A percentile compares a stretch with the other conserved stretches of the same genome.
These are phyloP conservation scores for Dendrobium chrysotoxum DNA, from an alignment of 106 monocot genomes.

Conservation along the genomic window DNA sequence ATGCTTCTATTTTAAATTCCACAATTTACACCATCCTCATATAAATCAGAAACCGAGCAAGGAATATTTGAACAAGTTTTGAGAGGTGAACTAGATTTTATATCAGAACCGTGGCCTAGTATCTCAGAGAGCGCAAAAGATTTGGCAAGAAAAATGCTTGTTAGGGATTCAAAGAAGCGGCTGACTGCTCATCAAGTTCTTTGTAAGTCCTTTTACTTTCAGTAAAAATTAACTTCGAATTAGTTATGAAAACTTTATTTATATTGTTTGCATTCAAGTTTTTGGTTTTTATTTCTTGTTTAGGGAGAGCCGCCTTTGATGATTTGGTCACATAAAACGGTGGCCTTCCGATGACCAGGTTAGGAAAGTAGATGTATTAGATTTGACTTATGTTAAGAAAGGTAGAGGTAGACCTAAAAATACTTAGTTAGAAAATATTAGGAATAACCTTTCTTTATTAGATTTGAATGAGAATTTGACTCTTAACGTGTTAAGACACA, in stretches of 20 bases:
- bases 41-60: conserved; percentile 11
- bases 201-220: conserved; percentile 15
- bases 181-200: conserved; percentile 24
- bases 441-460: too few relatives aligned
- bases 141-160: conserved; percentile 19
- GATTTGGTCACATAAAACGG: too few relatives aligned
- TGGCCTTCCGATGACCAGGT: too few relatives aligned
- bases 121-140: conserved; percentile 24
- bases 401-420: too few relatives aligned
- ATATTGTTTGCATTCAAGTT: not conserved
- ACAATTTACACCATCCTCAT: not conserved
- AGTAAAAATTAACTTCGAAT: not conserved
- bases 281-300: not conserved
- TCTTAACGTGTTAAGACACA: too few relatives aligned
- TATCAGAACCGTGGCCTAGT: conserved; percentile 20
- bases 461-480: too few relatives aligned
- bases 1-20: not conserved
- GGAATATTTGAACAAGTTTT: conserved; percentile 27
- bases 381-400: too few relatives aligned
- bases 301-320: not conserved
- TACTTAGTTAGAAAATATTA: too few relatives aligned
- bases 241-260: not conserved
- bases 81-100: conserved; percentile 19
- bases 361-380: too few relatives aligned
- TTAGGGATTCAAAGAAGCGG: conserved; percentile 16